Evolutionary conservation across 371 early-diverging fungal species (phyloP).

Genomic region (Mortierella sp.): DNA sequence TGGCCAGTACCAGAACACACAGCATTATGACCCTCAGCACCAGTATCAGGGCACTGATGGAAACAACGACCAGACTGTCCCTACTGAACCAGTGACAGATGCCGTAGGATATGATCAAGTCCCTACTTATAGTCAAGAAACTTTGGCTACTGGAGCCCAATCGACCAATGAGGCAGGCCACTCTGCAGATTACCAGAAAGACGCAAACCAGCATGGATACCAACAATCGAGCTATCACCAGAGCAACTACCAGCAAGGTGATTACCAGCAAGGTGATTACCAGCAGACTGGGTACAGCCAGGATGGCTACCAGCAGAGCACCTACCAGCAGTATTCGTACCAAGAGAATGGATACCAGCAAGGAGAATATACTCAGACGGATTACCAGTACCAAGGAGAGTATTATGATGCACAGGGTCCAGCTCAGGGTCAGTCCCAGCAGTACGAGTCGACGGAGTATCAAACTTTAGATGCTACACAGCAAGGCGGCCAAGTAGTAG

Average conservation of each 20-base stretch:
- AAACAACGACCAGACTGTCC: too few species aligned
- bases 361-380: background rate
- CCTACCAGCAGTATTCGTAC: background rate
- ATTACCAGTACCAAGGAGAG: background rate
- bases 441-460: too few species aligned
- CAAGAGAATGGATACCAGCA: constrained; percentile 4
- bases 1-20: constrained; percentile 12
- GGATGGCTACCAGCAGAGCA: background rate
- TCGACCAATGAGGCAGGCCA: background rate
- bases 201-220: constrained; percentile 5
- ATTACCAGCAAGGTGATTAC: constrained; percentile 18
- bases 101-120: background rate
- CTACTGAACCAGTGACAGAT: background rate
- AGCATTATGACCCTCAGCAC: too few species aligned
- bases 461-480: too few species aligned
- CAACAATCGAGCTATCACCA: constrained; percentile 4
- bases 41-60: too few species aligned
- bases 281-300: constrained; percentile 9
- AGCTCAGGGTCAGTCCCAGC: too few species aligned
- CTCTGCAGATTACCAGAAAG: constrained; percentile 3
- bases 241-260: constrained; percentile 18
- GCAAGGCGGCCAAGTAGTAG: too few species aligned
- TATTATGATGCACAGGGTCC: too few species aligned
- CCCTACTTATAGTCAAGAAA: background rate
- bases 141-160: too few species aligned